Base-by-base conservation (phyloP, 108 stramenopile species). In the Cyclostephanos tholiformis region DNA sequence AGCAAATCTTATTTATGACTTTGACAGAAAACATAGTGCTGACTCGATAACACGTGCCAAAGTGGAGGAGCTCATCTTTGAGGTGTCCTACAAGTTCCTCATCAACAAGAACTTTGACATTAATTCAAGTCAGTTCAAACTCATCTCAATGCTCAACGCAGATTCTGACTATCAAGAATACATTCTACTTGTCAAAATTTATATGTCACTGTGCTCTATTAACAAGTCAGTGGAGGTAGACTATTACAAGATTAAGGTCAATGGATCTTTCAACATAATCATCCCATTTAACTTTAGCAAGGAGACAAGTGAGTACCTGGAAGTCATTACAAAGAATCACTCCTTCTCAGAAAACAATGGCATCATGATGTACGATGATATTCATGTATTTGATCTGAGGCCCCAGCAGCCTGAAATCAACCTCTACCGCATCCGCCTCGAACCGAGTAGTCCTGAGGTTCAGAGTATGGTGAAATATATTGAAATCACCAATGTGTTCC, bases 171-270 rank as follows among this genome's bases (percentile, higher is more conserved):
- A 82, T 59, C 80, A 82, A 72, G 73, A 75, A 51, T 83, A 85
- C 63, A 70, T 85, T 32, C 65, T 85, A 3, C 84, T 85, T 12
- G 70, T 70, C 67, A 85, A 85, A 67, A 83, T 85, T 38, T 83
- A 85, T 70, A 83, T 85, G 82, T 83, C 82, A 17, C 66, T 85
- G 9, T 85, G 84, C 32, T 65, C 79, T 29, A 85, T 85, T 38
- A 85, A 85, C 70, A 82, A 78, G 52, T 85, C 84, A 22, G 82
- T 82, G 16, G 84, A 85, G 75, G 84, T 85, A n/a, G 84, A 85
- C 72, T 85, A 82, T 55, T 85, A 85, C 69, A 85, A 85, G 38
- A 75, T 85, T 20, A 67, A 59, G 23, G 61, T 53, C 70, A 67
- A 67, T 62, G 84, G 81, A 16, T 63, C 68, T 19, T 85, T 79